A percentile compares a stretch with the other conserved stretches of the same genome.
Conservation (phyloP, 139 green algal species). For the Dunaliella sp. region DNA sequence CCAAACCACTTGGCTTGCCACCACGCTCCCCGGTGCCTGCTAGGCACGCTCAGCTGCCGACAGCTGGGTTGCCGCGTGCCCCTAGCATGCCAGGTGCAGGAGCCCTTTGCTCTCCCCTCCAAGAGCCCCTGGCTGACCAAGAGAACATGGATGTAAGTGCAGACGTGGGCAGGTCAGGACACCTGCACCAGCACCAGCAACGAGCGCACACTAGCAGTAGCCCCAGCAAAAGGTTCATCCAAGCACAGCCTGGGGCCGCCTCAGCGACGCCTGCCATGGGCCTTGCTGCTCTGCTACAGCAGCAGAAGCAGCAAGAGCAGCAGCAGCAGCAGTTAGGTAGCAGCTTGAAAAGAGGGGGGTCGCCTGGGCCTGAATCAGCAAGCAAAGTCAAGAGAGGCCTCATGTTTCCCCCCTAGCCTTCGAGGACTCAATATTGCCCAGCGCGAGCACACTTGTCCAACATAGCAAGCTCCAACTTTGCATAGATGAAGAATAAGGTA, state of each 20-base stretch:
- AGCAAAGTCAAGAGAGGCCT: background rate
- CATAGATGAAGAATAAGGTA: no score
- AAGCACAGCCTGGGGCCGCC: background rate
- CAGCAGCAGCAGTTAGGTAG: background rate
- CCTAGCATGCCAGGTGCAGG: background rate
- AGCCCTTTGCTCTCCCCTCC: background rate
- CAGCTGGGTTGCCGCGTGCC: background rate
- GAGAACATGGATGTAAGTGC: background rate
- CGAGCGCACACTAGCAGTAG: no score
- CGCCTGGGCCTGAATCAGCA: background rate
- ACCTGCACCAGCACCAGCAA: background rate
- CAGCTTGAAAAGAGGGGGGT: background rate
- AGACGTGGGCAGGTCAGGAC: background rate
- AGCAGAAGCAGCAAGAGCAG: background rate
- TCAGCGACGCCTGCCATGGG: background rate
- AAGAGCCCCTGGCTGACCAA: background rate
- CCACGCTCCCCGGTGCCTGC: background rate
- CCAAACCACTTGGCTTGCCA: no score
- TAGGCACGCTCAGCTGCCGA: background rate
- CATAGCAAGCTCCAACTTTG: no score
- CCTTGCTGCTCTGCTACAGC: background rate
- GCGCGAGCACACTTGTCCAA: no score
- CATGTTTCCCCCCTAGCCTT: background rate
- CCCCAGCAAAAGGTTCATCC: no score
- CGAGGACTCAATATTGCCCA: no score